phyloP scores from a whole-genome alignment of 1,139 yeast genomes.

The Komagataea norvegica region DNA sequence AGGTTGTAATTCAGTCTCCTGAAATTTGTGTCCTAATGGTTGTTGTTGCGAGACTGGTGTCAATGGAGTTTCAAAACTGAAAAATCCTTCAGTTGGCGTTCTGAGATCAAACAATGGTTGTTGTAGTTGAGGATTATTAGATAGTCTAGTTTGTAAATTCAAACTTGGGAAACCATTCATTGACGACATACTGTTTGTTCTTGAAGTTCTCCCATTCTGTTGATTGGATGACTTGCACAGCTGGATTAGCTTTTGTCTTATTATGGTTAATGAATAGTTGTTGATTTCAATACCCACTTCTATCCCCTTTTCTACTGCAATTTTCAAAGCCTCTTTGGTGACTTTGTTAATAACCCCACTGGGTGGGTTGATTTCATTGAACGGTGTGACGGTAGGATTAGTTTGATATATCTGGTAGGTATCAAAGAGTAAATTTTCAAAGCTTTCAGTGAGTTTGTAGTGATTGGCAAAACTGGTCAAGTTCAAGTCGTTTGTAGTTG shows the following conservation, averaged over 20 bases:
- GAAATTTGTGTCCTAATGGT: slow-evolving; percentile 1
- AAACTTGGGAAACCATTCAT: slow-evolving; percentile 17
- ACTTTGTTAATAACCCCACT: slow-evolving; percentile 38
- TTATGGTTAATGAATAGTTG: slow-evolving; percentile 31
- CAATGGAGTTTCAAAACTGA: slow-evolving; percentile 22
- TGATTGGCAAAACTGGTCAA: slow-evolving; percentile 25
- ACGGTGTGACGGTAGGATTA: slow-evolving; percentile 39
- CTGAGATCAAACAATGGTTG: slow-evolving; percentile 15
- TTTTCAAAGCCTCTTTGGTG: slow-evolving; percentile 32
- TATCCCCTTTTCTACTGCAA: slow-evolving; percentile 26
- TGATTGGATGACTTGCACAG: slow-evolving; percentile 20
- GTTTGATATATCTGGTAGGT: slow-evolving; percentile 32
- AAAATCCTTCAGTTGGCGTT: slow-evolving; percentile 21
- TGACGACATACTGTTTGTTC: slow-evolving; percentile 20
- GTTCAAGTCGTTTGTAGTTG: slow-evolving; percentile 20
- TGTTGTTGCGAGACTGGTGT: slow-evolving; percentile 12
- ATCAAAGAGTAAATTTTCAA: slow-evolving; percentile 32
- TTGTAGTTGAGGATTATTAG: slow-evolving; percentile 4
- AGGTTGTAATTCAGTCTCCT: slow-evolving; percentile 15
- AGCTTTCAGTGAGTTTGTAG: slow-evolving; percentile 28
- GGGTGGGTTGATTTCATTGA: slow-evolving; percentile 38
- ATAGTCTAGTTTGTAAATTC: slow-evolving; percentile 18
- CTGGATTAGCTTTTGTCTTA: slow-evolving; percentile 35
- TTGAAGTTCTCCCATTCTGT: slow-evolving; percentile 15
- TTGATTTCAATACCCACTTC: slow-evolving; percentile 32